Evolutionary conservation across 2,329 filamentous ascomycete species (phyloP), one percentile per base, ranked within the genome.

Genomic region (Emergomyces pasteurianus): DNA sequence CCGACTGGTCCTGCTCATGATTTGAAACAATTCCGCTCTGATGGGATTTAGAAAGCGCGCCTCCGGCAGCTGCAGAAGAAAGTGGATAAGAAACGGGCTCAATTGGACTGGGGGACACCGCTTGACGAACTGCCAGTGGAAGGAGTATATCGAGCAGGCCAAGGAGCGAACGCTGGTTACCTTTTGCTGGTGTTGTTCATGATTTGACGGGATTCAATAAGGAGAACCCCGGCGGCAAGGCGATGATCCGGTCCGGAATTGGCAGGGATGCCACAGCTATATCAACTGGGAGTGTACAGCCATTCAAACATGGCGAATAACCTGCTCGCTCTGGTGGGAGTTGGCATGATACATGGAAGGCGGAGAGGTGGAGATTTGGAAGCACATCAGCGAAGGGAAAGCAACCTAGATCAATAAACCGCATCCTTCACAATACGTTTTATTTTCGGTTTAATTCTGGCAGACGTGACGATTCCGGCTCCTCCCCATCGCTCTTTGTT

Each of bases 221-320:
- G 75, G 87, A 92, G 69, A 90, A 94, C 75, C 89, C 89, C n/a
- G 89, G 89, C 81, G 89, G 89, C 72, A 90, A 88, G 80, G 87
- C 88, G 50, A 86, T 94, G 77, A 92, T 94, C 78, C 83, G 79
- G 66, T 88, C 87, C 31, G 88, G 86, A 57, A 83, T 94, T 60
- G 89, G 89, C 73, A 94, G 92, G 80, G 90, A 94, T 65, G 89
- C 89, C 59, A 94, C 90, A n/a, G 88, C 89, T 67, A 89, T 91
- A 77, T 94, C 83, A 94, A 94, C 75, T 3, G 66, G 89, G 89
- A 77, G 87, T 94, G 64, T 94, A 94, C 79, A 83, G 87, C 73
- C 89, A 94, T 80, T 90, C 86, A 73, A 94, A 94, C 77, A 89
- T 88, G 61, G 89, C 89, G 46, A 90, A 94, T 81, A 94, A 94